Evolutionary conservation across 805 yeast species (phyloP).

Genomic region (Nakazawaea ambrosiae): DNA sequence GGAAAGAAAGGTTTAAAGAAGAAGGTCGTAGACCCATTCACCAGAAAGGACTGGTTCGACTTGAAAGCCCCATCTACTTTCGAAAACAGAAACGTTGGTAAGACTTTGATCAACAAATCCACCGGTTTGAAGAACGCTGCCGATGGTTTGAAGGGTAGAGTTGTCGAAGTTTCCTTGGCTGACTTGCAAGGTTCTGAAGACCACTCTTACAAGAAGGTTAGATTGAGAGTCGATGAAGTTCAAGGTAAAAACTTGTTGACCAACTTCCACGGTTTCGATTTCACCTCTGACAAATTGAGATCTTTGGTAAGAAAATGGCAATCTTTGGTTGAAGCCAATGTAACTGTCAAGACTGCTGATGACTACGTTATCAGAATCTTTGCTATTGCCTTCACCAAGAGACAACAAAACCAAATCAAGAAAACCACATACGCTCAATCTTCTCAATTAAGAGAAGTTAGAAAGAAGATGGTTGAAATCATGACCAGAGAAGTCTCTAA

Average conservation of each 20-base stretch:
- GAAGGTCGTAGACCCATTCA: slow-evolving; percentile 99
- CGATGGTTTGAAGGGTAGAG: slow-evolving; percentile 97
- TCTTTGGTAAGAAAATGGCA: slow-evolving; percentile 99
- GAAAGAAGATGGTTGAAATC: slow-evolving; percentile 95
- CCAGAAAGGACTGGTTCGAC: slow-evolving; percentile 98
- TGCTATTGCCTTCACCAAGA: slow-evolving; percentile 98
- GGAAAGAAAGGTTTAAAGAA: slow-evolving; percentile 98
- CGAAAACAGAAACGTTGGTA: slow-evolving; percentile 98
- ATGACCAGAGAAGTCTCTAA: slow-evolving; percentile 94
- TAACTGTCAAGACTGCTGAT: slow-evolving; percentile 95
- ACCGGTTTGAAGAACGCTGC: slow-evolving; percentile 98
- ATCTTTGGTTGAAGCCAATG: slow-evolving; percentile 95
- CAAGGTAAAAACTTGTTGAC: slow-evolving; percentile 98
- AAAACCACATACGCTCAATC: slow-evolving; percentile 97
- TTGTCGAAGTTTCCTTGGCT: slow-evolving; percentile 91
- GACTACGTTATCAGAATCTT: slow-evolving; percentile 95
- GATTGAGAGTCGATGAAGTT: slow-evolving; percentile 97
- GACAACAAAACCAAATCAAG: slow-evolving; percentile 94
- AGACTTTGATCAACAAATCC: slow-evolving; percentile 96
- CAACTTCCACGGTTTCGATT: slow-evolving; percentile 99
- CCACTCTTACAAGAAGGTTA: slow-evolving; percentile 95
- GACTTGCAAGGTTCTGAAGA: slow-evolving; percentile 99
- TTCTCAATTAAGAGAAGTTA: slow-evolving; percentile 93
- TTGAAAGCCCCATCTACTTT: slow-evolving; percentile 98
- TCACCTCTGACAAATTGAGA: slow-evolving; percentile 96